phyloP scores from a whole-genome alignment of 2,329 filamentous ascomycete genomes.

The Microdochium paspali region DNA sequence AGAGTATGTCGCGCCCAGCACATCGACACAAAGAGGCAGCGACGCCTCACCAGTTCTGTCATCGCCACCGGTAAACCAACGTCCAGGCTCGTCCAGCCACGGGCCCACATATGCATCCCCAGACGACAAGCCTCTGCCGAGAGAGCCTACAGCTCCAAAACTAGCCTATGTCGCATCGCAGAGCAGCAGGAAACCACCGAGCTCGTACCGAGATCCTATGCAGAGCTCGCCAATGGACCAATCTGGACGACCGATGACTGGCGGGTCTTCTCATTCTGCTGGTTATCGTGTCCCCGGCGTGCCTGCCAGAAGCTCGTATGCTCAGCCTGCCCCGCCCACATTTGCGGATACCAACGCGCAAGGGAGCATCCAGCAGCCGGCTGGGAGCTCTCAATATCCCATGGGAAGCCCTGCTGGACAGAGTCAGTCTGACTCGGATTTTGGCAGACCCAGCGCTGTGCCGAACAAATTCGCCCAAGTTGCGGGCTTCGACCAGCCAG shows the following conservation, averaged over 20 bases:
- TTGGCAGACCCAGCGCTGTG: conserved; percentile 52
- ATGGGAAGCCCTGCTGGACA: conserved; percentile 60
- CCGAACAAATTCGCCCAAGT: conserved; percentile 49
- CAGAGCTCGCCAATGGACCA: conserved; percentile 29
- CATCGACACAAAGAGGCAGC: conserved; percentile 69
- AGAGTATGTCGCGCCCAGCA: conserved; percentile 89
- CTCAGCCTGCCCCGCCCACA: conserved; percentile 77
- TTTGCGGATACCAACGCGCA: conserved; percentile 84
- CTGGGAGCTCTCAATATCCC: conserved; percentile 54
- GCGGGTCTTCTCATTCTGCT: conserved; percentile 43
- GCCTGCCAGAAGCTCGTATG: conserved; percentile 63
- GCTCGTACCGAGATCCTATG: conserved; percentile 36
- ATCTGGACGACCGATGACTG: conserved; percentile 28
- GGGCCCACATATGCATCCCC: conserved; percentile 36
- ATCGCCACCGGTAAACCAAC: conserved; percentile 11
- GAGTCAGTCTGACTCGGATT: conserved; percentile 35
- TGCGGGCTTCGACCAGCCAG: conserved; percentile 47
- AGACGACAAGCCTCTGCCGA: conserved; percentile 50
- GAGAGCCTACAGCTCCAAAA: conserved; percentile 40
- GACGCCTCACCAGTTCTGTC: conserved; percentile 18
- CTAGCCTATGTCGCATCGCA: conserved; percentile 28
- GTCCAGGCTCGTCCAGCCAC: conserved; percentile 35
- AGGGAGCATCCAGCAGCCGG: conserved; percentile 78
- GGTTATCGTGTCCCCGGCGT: conserved; percentile 36
- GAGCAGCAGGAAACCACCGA: conserved; percentile 31